Evolutionary conservation across 768 basidiomycete species (phyloP).

Genomic region (Floccularia luteovirens): DNA sequence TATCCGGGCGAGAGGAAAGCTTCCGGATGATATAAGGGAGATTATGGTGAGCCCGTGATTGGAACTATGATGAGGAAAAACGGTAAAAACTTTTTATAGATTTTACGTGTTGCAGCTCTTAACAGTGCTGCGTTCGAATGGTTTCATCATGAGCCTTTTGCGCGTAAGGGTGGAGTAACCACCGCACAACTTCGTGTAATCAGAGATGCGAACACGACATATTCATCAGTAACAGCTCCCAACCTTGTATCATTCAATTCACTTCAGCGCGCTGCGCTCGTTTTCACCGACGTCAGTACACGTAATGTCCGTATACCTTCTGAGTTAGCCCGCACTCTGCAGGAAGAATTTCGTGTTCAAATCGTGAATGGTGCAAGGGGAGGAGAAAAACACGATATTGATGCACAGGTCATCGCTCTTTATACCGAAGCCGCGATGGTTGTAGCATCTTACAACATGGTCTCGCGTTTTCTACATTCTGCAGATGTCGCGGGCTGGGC

Average conservation of each 20-base stretch:
- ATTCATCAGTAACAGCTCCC: background rate
- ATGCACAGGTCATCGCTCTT: too few species aligned
- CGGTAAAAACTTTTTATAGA: too few species aligned
- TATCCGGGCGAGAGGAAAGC: background rate
- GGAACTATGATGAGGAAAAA: too few species aligned
- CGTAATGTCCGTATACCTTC: background rate
- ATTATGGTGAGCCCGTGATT: background rate
- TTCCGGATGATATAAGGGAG: background rate
- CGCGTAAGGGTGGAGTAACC: background rate
- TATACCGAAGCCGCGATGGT: slow-evolving; percentile 1
- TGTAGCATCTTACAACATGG: slow-evolving; percentile 1
- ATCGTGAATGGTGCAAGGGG: background rate
- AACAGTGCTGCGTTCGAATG: background rate
- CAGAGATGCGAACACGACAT: background rate
- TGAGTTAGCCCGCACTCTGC: background rate
- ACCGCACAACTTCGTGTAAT: background rate
- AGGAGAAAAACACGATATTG: background rate
- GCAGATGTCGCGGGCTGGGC: slow-evolving; percentile 1
- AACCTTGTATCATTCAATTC: background rate
- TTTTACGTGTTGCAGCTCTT: background rate
- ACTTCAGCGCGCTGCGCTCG: background rate
- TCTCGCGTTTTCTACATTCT: background rate
- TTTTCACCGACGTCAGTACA: background rate
- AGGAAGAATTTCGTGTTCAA: background rate
- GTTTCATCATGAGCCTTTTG: background rate